phyloP scores from a whole-genome alignment of 129 eudicot genomes.

The Centella asiatica region DNA sequence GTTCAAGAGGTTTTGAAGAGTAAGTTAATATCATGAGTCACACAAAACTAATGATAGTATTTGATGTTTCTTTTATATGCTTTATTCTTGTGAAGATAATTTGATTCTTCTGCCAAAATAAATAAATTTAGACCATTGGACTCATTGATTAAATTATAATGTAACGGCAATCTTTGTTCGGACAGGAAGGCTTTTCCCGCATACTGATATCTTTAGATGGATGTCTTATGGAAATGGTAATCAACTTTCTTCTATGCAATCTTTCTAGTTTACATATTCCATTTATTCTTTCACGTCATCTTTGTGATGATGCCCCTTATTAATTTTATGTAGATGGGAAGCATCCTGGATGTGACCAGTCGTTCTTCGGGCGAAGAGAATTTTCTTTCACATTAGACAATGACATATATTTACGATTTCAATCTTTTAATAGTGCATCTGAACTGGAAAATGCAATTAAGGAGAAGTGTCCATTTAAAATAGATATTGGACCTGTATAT shows the following conservation, averaged over 20 bases:
- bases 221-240: slow-evolving; percentile 94
- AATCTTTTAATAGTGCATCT: slow-evolving; percentile 52
- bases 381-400: slow-evolving; percentile 72
- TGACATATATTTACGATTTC: slow-evolving; percentile 73
- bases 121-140: not conserved
- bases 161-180: slow-evolving; percentile 4
- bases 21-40: not conserved
- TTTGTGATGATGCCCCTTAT: not conserved
- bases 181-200: slow-evolving; percentile 89
- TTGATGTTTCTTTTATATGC: not conserved
- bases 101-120: not conserved
- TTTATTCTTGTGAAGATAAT: no score
- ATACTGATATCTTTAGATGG: slow-evolving; percentile 85
- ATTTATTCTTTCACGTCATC: not conserved
- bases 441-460: slow-evolving; percentile 71
- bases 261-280: not conserved
- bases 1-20: no score
- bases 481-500: slow-evolving; percentile 85
- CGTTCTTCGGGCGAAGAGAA: slow-evolving; percentile 78
- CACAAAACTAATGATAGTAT: not conserved
- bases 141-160: slow-evolving; percentile 3
- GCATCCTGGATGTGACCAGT: slow-evolving; percentile 84
- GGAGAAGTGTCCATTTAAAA: slow-evolving; percentile 77
- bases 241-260: not conserved
- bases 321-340: slow-evolving; percentile 60